Conservation (phyloP, 805 yeast genomes). For the Metschnikowia bowlesiae region DNA sequence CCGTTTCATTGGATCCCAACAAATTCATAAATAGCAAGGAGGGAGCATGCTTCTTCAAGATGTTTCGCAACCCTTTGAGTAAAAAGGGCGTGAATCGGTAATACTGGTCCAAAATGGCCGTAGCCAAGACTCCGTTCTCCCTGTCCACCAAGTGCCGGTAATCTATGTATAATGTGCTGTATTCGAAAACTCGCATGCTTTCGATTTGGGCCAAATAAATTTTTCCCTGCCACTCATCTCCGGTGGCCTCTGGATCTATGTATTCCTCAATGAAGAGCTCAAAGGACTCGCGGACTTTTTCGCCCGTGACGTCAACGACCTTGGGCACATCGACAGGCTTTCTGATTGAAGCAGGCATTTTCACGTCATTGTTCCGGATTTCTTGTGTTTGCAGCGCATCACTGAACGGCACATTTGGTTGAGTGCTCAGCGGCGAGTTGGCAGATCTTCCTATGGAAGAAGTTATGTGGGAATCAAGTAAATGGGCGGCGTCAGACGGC, state of each 20-base stretch:
- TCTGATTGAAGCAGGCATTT: constrained; percentile 22
- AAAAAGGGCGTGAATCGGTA: constrained; percentile 88
- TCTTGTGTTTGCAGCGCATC: constrained; percentile 26
- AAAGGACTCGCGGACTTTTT: constrained; percentile 86
- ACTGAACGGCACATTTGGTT: constrained; percentile 18
- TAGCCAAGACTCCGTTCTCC: constrained; percentile 83
- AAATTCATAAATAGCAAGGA: constrained; percentile 44
- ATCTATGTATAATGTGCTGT: constrained; percentile 78
- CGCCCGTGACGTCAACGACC: constrained; percentile 88
- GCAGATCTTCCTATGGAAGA: constrained; percentile 39
- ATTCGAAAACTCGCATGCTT: constrained; percentile 71
- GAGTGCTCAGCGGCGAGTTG: constrained; percentile 27
- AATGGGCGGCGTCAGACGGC: constrained; percentile 42
- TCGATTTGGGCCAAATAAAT: constrained; percentile 76
- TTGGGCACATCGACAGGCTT: constrained; percentile 53
- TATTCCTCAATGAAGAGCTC: constrained; percentile 76
- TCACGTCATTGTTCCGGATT: constrained; percentile 54
- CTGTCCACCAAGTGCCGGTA: constrained; percentile 69
- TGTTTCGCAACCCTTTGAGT: constrained; percentile 64
- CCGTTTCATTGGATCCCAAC: constrained; percentile 34
- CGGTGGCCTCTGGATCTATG: constrained; percentile 36
- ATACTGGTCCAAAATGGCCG: constrained; percentile 86
- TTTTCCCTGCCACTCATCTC: constrained; percentile 44
- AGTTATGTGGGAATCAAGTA: constrained; percentile 38
- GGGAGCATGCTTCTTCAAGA: constrained; percentile 75